Evolutionary conservation across 2,329 filamentous ascomycete genomes (phyloP).

Genomic region (Fusarium kyushuense): DNA sequence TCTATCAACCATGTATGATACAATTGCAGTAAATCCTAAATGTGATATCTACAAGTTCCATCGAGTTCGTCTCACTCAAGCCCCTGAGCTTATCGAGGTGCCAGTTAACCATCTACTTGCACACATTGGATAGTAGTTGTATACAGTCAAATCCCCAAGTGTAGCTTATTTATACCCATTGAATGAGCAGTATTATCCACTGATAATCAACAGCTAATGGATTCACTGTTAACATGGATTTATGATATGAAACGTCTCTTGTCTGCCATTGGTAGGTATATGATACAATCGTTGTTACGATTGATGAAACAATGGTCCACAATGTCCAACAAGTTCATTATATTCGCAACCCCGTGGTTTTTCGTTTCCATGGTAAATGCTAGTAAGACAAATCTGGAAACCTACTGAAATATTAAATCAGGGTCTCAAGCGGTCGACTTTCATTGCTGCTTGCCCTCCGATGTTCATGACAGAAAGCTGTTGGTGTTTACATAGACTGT

Average conservation of each 20-base stretch:
- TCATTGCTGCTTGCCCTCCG: too few relatives aligned
- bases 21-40: not conserved
- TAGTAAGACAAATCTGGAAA: not conserved
- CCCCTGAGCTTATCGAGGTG: rapidly evolving
- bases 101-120: not conserved
- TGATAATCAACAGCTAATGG: not conserved
- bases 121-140: not conserved
- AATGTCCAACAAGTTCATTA: not conserved
- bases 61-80: not conserved
- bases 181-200: not conserved
- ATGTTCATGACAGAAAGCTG: too few relatives aligned
- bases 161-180: not conserved
- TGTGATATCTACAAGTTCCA: not conserved
- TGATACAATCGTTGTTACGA: not conserved
- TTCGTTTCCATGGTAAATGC: not conserved
- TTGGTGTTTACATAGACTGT: too few relatives aligned
- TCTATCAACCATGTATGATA: not conserved
- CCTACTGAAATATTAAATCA: too few relatives aligned
- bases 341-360: not conserved
- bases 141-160: not conserved
- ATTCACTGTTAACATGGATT: not conserved
- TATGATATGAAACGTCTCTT: not conserved
- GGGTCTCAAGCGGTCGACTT: too few relatives aligned
- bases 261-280: not conserved
- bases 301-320: not conserved